A percentile compares a stretch with the other conserved stretches of the same genome.
Conservation (phyloP, 192 early-diverging fungal genomes). For the Coemansia sp. region DNA sequence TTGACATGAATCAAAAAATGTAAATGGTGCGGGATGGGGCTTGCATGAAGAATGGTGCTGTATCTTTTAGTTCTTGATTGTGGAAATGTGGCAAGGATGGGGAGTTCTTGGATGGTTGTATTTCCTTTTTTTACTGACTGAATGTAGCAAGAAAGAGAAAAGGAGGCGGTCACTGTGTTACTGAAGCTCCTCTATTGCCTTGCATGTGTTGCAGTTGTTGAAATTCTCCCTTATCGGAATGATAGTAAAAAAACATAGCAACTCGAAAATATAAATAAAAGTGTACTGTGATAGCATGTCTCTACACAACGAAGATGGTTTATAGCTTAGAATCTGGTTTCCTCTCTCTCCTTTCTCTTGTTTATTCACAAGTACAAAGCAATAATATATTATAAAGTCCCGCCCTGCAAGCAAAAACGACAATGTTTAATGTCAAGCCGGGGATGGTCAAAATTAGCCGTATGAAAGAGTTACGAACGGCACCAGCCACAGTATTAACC, state of each 20-base stretch:
- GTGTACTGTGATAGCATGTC: background rate
- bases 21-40: background rate
- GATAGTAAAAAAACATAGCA: background rate
- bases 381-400: background rate
- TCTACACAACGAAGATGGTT: background rate
- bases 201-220: constrained; percentile 1
- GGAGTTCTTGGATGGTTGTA: background rate
- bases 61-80: background rate
- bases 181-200: constrained; percentile 5
- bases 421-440: background rate
- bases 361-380: background rate
- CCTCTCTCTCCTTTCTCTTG: background rate
- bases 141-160: background rate
- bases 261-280: background rate
- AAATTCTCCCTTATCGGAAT: background rate
- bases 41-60: background rate
- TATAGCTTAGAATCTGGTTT: background rate
- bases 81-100: background rate
- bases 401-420: background rate
- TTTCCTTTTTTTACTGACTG: background rate
- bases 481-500: constrained; percentile 23
- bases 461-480: constrained; percentile 13
- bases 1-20: background rate
- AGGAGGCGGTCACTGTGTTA: background rate
- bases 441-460: background rate